phyloP scores from a whole-genome alignment of 768 basidiomycete genomes.

The Pisolithus marmoratus region DNA sequence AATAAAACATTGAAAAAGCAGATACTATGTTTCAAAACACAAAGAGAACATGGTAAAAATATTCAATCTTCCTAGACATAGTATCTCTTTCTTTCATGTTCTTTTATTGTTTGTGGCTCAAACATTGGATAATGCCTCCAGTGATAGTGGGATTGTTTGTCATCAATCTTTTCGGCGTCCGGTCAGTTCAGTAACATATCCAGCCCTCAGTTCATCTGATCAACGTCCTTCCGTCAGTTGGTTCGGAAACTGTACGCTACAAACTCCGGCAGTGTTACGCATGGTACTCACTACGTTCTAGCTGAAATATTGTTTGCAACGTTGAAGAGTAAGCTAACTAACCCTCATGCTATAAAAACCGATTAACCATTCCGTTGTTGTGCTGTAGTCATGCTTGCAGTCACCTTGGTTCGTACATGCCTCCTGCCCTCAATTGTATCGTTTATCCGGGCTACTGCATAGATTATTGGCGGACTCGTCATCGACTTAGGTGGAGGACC shows the following conservation, averaged over 20 bases:
- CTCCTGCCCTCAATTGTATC: neutral
- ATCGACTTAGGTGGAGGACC: slow-evolving; percentile 59
- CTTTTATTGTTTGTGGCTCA: too few relatives aligned
- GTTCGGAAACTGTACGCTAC: slow-evolving; percentile 17
- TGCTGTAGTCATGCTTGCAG: slow-evolving; percentile 31
- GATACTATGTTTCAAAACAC: too few relatives aligned
- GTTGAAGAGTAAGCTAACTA: slow-evolving; percentile 13
- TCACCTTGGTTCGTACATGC: slow-evolving; percentile 21
- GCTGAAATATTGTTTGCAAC: slow-evolving; percentile 20
- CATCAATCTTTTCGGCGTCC: slow-evolving; percentile 43
- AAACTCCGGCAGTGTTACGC: neutral
- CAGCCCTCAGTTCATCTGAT: slow-evolving; percentile 33
- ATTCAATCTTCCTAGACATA: too few relatives aligned
- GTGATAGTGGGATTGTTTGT: slow-evolving; percentile 32
- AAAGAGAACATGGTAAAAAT: too few relatives aligned
- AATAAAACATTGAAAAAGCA: too few relatives aligned
- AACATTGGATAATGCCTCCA: too few relatives aligned
- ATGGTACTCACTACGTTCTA: slow-evolving; percentile 6
- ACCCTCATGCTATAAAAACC: neutral
- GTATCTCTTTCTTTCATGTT: too few relatives aligned
- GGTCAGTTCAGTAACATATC: slow-evolving; percentile 31
- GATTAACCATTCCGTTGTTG: neutral
- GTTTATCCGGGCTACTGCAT: neutral
- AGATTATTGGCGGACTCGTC: slow-evolving; percentile 40
- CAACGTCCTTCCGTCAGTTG: slow-evolving; percentile 18